Percentiles rank a stretch among this genome's conserved stretches.
These are phyloP conservation scores for Hibiscus tridactylites DNA, from an alignment of 345 rosid species.

Conservation along the genomic window DNA sequence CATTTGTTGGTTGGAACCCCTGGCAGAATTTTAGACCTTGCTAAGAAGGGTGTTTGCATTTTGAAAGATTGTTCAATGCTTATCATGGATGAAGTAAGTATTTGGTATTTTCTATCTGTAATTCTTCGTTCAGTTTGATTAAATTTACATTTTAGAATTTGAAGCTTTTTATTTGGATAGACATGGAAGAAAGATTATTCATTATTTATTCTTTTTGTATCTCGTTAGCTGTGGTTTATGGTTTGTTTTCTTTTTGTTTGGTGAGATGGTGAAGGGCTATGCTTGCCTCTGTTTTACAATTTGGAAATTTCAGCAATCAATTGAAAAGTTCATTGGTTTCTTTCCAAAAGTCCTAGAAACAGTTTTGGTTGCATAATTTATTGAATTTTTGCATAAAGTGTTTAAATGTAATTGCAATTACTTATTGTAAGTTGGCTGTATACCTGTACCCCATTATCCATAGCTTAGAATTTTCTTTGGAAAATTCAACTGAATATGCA, in stretches of 20 bases:
- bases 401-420: background rate
- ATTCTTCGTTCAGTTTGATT: background rate
- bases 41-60: constrained; percentile 89
- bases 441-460: background rate
- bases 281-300: background rate
- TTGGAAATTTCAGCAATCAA: background rate
- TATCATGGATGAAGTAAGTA: constrained; percentile 91
- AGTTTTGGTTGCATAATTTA: background rate
- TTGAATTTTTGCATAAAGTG: background rate
- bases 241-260: background rate
- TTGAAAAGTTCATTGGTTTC: background rate
- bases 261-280: background rate
- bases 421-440: background rate
- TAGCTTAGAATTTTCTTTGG: background rate
- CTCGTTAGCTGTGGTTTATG: background rate
- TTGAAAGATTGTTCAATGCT: constrained; percentile 95
- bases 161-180: background rate
- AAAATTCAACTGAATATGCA: background rate
- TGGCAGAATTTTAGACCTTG: constrained; percentile 93
- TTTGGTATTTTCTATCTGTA: background rate
- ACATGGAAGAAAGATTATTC: background rate
- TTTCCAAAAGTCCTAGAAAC: background rate
- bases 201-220: background rate
- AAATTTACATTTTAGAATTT: background rate
- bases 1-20: constrained; percentile 98